Base-by-base conservation (phyloP, 306 rosid genomes). In the Acmispon strigosus region DNA sequence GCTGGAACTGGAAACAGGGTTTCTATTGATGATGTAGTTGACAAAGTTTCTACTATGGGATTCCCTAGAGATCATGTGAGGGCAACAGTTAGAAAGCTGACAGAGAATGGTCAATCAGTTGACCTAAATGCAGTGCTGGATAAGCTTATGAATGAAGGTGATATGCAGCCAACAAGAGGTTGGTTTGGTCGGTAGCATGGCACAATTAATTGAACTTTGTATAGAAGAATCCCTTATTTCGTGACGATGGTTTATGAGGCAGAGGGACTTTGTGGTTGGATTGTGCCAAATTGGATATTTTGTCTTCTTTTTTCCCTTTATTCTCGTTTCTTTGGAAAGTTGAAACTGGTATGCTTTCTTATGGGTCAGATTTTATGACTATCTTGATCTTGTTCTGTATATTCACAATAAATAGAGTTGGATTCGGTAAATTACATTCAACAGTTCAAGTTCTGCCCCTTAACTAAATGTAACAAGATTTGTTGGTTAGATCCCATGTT, bases 71-170 rank as follows among this genome's bases (percentile, higher is more conserved):
- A 92, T 74, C 89, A 68, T 42, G 92, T 88, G 65, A 84, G 96
- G 81, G 96, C 89, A 15, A 86, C 96, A 0, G 96, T 92, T 72
- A 88, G 85, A 70, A 86, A 78, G 84, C 84, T 92, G 58, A 92
- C 96, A 12, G 98, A 92, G 81, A 92, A 85, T 6, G 95, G 96
- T 49, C 98, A 92, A 67, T 50, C 91, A 34, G 96, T 92, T 77
- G 98, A 92, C 80, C 81, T 92, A 17, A 92, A 92, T 76, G 41
- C 88, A 14, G 96, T 92, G 86, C 80, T 92, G 81, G 96, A 92
- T 78, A 90, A 88, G 86, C 85, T 92, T 74, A 92, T 82, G 88
- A 90, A 74, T 58, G 98, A 86, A 15, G 85, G 88, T 48, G 98
- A 92, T 4, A 71, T 78, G 45, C 95, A 86, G 86, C 84, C 77